Base-by-base conservation (phyloP, 257 asterid species). In the Agastache rugosa region DNA sequence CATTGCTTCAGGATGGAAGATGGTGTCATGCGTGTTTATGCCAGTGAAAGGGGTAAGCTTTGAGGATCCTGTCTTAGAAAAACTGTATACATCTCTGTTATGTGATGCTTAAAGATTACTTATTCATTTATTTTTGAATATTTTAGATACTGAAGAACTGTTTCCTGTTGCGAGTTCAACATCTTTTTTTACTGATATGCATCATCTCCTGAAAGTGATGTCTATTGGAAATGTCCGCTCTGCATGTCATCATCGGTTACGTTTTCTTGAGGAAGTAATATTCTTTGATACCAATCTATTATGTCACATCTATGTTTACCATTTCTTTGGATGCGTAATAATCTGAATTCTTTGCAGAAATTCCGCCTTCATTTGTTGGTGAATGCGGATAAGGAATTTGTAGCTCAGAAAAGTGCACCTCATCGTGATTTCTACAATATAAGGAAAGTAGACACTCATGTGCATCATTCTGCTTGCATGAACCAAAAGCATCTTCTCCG, bases 401-500 rank as follows among this genome's bases (percentile, higher is more conserved):
- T 93, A 58, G 97, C 97, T 67, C 97, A 93, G 86, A 93, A 93
- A 80, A 87, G 97, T 25, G 93, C 98, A 59, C 98, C 98, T 80
- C 98, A 90, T 87, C 96, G 98, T 31, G 98, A 93, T 80, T 88
- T 93, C 80, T 93, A 93, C 88, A 93, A 93, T 75, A 87, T 93
- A 73, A 87, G 97, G 65, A 93, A 93, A 89, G 98, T 93, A 51
- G 98, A 93, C 74, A 90, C 98, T 20, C 98, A 90, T 66, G 92
- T 90, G 72, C 98, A 93, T 81, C 98, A 90, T 83, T 93, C 98
- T 54, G 98, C 98, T 78, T 93, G 97, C 83, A 93, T 93, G 98
- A 93, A 90, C 85, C 98, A 93, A 86, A 93, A 93, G 75, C 98
- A 89, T 83, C 98, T 93, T 81, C 88, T 93, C 72, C 86, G 94